A percentile compares a stretch with the other conserved stretches of the same genome.
phyloP scores from a whole-genome alignment of 2,329 filamentous ascomycete genomes.

The Polytolypa hystricis region DNA sequence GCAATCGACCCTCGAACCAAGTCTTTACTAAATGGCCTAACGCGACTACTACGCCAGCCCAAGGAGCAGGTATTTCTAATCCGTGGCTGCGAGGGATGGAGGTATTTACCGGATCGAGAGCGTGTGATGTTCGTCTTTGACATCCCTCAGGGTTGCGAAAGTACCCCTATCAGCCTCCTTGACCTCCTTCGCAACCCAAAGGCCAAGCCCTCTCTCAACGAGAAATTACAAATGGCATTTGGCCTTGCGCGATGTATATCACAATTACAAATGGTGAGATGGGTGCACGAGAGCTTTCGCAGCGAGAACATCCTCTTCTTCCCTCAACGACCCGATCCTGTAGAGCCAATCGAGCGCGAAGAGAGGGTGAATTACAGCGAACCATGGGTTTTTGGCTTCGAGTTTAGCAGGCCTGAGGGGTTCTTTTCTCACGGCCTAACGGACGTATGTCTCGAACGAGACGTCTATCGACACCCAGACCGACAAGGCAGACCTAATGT shows the following conservation, averaged over 20 bases:
- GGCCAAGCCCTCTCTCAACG: slow-evolving; percentile 1
- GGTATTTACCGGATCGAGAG: slow-evolving; percentile 1
- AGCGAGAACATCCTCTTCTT: slow-evolving; percentile 15
- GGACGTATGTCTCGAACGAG: slow-evolving; percentile 1
- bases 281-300: slow-evolving; percentile 13
- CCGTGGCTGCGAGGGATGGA: slow-evolving; percentile 10
- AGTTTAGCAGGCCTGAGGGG: slow-evolving; percentile 9
- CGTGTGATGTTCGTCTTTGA: slow-evolving; percentile 10
- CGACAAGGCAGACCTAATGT: slow-evolving; percentile 11
- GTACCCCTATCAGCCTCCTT: slow-evolving; percentile 7
- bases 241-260: slow-evolving; percentile 9
- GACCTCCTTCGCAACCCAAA: slow-evolving; percentile 1
- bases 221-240: slow-evolving; percentile 7
- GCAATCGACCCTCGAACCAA: not conserved
- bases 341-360: not conserved
- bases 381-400: slow-evolving; percentile 13
- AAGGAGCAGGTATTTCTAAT: slow-evolving; percentile 10
- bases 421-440: slow-evolving; percentile 7
- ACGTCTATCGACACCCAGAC: slow-evolving; percentile 15
- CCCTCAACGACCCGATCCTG: not conserved
- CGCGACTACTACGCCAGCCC: not conserved
- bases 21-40: not conserved
- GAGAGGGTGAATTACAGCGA: not conserved
- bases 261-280: slow-evolving; percentile 12
- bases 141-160: not conserved